Evolutionary conservation across 2,329 filamentous ascomycete species (phyloP).

Genomic region (Aspergillus pseudoterreus): DNA sequence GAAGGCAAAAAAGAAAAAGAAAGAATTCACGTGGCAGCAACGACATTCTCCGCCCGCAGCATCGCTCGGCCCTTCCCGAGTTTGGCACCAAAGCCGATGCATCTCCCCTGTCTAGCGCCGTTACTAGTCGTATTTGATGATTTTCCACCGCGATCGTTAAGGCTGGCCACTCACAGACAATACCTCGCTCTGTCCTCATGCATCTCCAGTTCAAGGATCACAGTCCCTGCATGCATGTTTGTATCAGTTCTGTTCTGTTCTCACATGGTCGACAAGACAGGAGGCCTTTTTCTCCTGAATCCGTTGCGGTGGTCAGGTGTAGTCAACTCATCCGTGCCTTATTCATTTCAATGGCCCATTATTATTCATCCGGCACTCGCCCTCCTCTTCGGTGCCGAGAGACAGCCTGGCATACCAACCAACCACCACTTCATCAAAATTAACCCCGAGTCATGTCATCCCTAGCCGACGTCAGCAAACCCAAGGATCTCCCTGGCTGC

Average conservation of each 20-base stretch:
- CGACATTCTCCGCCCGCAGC: slow-evolving; percentile 14
- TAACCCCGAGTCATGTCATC: not conserved
- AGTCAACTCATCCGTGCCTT: not conserved
- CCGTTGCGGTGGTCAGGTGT: not conserved
- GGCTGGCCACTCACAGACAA: not conserved
- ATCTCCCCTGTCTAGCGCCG: slow-evolving; percentile 5
- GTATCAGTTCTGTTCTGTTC: not conserved
- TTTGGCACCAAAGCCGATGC: slow-evolving; percentile 29
- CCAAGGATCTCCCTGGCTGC: not conserved
- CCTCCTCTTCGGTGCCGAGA: not conserved
- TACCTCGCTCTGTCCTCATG: not conserved
- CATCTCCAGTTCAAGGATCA: not conserved
- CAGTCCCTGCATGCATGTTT: not conserved
- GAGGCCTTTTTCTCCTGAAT: not conserved
- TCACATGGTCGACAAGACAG: not conserved
- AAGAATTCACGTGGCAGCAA: slow-evolving; percentile 23
- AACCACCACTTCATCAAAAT: not conserved
- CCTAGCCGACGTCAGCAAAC: not conserved
- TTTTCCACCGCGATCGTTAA: not conserved
- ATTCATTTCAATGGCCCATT: not conserved
- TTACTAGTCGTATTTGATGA: not conserved
- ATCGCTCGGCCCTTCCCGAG: slow-evolving; percentile 25
- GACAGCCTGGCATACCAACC: not conserved
- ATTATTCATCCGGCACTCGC: not conserved
- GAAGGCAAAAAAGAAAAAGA: not conserved